Base-by-base conservation (phyloP, 2,329 filamentous ascomycete species). In the Macrophomina tecta region DNA sequence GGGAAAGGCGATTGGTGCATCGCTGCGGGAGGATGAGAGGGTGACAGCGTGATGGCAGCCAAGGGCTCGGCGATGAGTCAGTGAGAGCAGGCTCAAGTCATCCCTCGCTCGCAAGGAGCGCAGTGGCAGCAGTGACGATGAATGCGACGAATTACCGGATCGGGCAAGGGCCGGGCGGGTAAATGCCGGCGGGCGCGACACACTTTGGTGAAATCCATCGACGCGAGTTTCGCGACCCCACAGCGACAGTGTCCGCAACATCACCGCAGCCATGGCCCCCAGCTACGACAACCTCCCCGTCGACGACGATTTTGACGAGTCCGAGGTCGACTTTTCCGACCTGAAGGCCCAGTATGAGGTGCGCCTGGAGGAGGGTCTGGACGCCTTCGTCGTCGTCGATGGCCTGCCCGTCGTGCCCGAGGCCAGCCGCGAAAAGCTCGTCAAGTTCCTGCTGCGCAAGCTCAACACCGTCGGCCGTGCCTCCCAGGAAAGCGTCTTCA, bases 361-460 rank as follows among this genome's bases (percentile, higher is more conserved):
- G 70, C 92, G 94, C 78, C 86, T 98, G 71, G 95, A 99, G 80
- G 92, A 97, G 81, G 95, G 95, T 68, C 91, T 97, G 75, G 95
- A 99, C 79, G 91, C 93, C 70, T 99, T 99, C 77, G 91, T 99
- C 71, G 94, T 98, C 69, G 88, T 98, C 78, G 95, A 99, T 80
- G 95, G 95, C 72, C 88, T 99, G 51, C 95, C 95, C 71, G 84
- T 91, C 70, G 94, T 99, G 71, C 92, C 85, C 68, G 92, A 94
- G 79, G 94, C 95, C 60, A 94, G 91, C 84, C 94, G 93, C 84
- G 89, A 91, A 68, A 98, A 97, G 85, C 89, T 99, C 69, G 85
- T 97, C 81, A 98, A 98, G 82, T 98, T 98, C 82, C 84, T 99
- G 82, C 84, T 97, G 80, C 93, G 94, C 84, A 97, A 97, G 85